These are phyloP conservation scores for Fusarium fujikuroi DNA, from an alignment of 2,329 filamentous ascomycete species.

Conservation along the genomic window DNA sequence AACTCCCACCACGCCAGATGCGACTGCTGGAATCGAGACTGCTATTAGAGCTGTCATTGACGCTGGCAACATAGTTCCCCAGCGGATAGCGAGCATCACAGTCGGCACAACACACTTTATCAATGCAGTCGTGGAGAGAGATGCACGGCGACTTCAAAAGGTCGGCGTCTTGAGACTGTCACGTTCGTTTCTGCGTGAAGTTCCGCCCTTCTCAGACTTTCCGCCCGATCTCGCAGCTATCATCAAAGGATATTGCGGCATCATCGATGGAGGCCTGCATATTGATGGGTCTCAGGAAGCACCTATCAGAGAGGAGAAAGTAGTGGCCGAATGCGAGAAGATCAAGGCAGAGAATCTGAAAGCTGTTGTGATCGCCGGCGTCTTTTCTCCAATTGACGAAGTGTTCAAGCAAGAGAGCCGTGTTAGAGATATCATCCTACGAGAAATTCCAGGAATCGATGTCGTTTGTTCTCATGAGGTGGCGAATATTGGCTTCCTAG, in stretches of 20 bases:
- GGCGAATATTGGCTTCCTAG: constrained; percentile 54
- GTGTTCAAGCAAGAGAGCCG: neutral
- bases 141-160: constrained; percentile 55
- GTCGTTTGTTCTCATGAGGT: constrained; percentile 47
- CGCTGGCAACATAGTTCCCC: constrained; percentile 44
- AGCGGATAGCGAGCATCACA: constrained; percentile 46
- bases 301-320: neutral
- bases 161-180: constrained; percentile 2
- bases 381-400: neutral
- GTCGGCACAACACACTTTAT: constrained; percentile 64
- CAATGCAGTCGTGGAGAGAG: constrained; percentile 62
- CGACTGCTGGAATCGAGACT: constrained; percentile 51
- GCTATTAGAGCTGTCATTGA: constrained; percentile 46
- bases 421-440: constrained; percentile 45
- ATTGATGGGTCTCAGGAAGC: neutral
- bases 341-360: neutral
- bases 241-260: neutral
- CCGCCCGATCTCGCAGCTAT: neutral
- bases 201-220: constrained; percentile 59
- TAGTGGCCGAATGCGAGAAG: neutral
- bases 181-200: constrained; percentile 35
- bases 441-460: neutral
- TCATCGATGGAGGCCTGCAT: constrained; percentile 2
- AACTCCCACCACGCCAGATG: constrained; percentile 50
- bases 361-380: neutral